A percentile compares a stretch with the other conserved stretches of the same genome.
Conservation (phyloP, 495 filamentous ascomycete genomes). For the Glarea lozoyensis region DNA sequence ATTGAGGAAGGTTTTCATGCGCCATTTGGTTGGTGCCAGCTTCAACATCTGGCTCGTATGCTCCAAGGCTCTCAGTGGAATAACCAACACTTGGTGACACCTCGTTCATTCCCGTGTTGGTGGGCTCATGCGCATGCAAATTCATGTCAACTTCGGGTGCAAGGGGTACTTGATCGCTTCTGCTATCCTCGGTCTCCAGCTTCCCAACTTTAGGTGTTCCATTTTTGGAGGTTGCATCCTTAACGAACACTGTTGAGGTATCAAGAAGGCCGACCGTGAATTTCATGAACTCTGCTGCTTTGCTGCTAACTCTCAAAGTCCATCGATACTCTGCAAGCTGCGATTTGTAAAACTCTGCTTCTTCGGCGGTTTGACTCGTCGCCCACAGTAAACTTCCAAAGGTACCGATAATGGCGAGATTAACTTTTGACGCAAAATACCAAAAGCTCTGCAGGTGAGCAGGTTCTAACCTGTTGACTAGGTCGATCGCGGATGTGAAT, state of each 20-base stretch:
- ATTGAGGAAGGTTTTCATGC: slow-evolving; percentile 5
- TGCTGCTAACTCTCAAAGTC: slow-evolving; percentile 80
- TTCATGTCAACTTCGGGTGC: neutral
- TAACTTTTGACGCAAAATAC: slow-evolving; percentile 75
- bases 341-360: slow-evolving; percentile 85
- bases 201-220: neutral
- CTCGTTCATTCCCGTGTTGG: slow-evolving; percentile 1
- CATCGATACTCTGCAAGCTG: slow-evolving; percentile 84
- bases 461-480: slow-evolving; percentile 62
- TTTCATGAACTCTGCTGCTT: slow-evolving; percentile 44
- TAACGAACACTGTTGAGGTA: slow-evolving; percentile 16
- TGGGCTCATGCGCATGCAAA: neutral
- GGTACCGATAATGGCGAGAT: slow-evolving; percentile 74
- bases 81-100: slow-evolving; percentile 14
- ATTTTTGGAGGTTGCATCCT: slow-evolving; percentile 2
- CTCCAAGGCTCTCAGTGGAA: neutral
- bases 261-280: slow-evolving; percentile 21
- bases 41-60: neutral
- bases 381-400: slow-evolving; percentile 79
- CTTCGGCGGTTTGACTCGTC: slow-evolving; percentile 72
- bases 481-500: slow-evolving; percentile 65
- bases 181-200: neutral
- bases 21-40: neutral
- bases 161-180: no score
- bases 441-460: slow-evolving; percentile 68